Percentiles rank a stretch among this genome's conserved stretches.
These are phyloP conservation scores for Trichopus zeylanicus DNA, from an alignment of 116 monocot species.

Conservation along the genomic window DNA sequence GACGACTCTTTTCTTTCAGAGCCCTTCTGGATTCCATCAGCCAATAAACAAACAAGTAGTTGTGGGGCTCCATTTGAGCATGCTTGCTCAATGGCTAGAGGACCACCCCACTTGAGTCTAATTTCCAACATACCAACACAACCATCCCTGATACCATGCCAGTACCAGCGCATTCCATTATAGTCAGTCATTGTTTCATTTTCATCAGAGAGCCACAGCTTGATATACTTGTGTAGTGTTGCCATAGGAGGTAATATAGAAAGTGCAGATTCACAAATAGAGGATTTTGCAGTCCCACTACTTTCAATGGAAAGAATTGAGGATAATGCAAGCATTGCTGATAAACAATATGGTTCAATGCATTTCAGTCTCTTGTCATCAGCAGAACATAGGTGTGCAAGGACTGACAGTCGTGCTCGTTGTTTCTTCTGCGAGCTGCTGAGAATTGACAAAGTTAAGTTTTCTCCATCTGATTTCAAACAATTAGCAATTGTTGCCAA, in stretches of 20 bases:
- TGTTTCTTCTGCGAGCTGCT: constrained; percentile 70
- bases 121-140: constrained; percentile 65
- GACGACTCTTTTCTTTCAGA: constrained; percentile 17
- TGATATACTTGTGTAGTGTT: constrained; percentile 54
- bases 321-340: constrained; percentile 91
- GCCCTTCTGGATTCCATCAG: constrained; percentile 36
- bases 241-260: constrained; percentile 72
- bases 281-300: constrained; percentile 30
- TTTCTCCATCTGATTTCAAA: constrained; percentile 38
- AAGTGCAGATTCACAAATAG: constrained; percentile 53
- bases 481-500: constrained; percentile 66
- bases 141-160: constrained; percentile 78
- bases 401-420: constrained; percentile 67
- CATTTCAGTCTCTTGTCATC: constrained; percentile 43
- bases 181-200: constrained; percentile 15
- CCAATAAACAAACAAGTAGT: constrained; percentile 59
- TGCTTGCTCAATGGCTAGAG: constrained; percentile 82
- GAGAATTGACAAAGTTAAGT: constrained; percentile 49
- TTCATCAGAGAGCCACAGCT: constrained; percentile 46
- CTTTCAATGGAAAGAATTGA: constrained; percentile 63
- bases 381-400: constrained; percentile 59
- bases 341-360: constrained; percentile 65
- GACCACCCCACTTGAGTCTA: constrained; percentile 77
- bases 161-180: constrained; percentile 29
- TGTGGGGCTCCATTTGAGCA: constrained; percentile 81